These are phyloP conservation scores for Coffea eugenioides DNA, from an alignment of 257 asterid genomes.

Conservation along the genomic window DNA sequence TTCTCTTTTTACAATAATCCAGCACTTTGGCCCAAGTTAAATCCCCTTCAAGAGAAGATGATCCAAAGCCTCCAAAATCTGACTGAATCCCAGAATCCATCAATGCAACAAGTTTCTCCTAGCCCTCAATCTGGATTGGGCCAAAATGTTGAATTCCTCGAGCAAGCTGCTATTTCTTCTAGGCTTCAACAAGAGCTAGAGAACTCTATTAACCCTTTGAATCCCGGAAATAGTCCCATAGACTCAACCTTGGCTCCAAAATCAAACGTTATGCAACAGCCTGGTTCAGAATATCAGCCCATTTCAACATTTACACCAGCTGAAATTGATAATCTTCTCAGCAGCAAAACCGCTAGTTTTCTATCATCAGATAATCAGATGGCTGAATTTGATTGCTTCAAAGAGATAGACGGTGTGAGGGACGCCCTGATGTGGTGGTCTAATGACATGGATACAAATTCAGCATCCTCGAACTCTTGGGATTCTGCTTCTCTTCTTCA, in stretches of 20 bases:
- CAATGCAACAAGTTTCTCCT: conserved; percentile 17
- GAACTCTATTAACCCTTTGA: conserved; percentile 7
- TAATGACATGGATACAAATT: conserved; percentile 56
- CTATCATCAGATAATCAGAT: conserved; percentile 15
- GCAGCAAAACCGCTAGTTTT: conserved; percentile 28
- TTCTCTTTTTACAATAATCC: conserved; percentile 54
- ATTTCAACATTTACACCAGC: conserved; percentile 39
- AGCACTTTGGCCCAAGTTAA: conserved; percentile 53
- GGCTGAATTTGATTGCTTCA: conserved; percentile 47
- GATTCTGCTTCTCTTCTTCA: conserved; percentile 44
- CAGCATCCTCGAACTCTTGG: conserved; percentile 58
- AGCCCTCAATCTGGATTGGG: conserved; percentile 11
- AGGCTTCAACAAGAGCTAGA: conserved; percentile 27
- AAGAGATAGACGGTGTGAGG: conserved; percentile 40
- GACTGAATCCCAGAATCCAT: conserved; percentile 16
- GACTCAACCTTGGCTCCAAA: conserved; percentile 11
- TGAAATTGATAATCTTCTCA: conserved; percentile 53
- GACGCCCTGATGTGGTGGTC: conserved; percentile 60
- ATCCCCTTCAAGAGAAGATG: conserved; percentile 52
- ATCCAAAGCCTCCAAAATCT: conserved; percentile 49
- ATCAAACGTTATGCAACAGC: conserved; percentile 14
- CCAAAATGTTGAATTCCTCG: conserved; percentile 21
- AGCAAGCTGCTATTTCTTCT: conserved; percentile 13
- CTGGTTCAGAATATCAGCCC: conserved; percentile 17
- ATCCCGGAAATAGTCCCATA: not conserved